Conservation (phyloP, 306 rosid genomes). For the Trifolium fragiferum region DNA sequence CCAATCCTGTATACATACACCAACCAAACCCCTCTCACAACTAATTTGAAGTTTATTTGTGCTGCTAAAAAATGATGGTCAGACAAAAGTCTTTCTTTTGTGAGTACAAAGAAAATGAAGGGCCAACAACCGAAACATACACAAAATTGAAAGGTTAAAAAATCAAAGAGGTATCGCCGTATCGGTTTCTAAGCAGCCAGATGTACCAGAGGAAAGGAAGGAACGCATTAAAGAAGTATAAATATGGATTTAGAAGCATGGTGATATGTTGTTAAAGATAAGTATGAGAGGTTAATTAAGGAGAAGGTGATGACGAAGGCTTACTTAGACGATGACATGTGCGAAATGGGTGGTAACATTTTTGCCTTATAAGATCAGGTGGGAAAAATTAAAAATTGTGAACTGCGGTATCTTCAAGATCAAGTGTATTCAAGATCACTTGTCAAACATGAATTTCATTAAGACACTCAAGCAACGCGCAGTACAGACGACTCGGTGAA, state of each 20-base stretch:
- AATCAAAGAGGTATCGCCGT: conserved; percentile 30
- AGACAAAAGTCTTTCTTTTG: conserved; percentile 10
- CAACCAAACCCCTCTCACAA: conserved; percentile 18
- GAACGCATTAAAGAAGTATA: conserved; percentile 15
- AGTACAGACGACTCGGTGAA: conserved; percentile 16
- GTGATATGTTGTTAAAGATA: not conserved
- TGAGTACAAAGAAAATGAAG: conserved; percentile 5
- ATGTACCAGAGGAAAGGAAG: conserved; percentile 28
- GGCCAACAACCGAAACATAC: not conserved
- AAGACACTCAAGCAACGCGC: conserved; percentile 12
- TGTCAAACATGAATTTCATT: conserved; percentile 22
- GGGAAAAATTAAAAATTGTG: conserved; percentile 14
- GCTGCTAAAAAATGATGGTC: not conserved
- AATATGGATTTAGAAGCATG: not conserved
- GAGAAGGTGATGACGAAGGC: not conserved
- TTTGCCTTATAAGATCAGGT: not conserved
- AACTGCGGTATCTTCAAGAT: conserved; percentile 27
- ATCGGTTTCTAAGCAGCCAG: conserved; percentile 28
- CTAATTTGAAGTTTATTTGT: conserved; percentile 8
- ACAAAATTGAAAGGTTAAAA: conserved; percentile 14
- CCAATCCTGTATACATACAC: not conserved
- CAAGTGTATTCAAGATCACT: conserved; percentile 23
- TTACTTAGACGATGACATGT: conserved; percentile 2
- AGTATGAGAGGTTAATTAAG: conserved; percentile 10
- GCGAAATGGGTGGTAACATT: conserved; percentile 16